Conservation (phyloP, 2,329 filamentous ascomycete genomes). For the Cyphellophora attinorum region DNA sequence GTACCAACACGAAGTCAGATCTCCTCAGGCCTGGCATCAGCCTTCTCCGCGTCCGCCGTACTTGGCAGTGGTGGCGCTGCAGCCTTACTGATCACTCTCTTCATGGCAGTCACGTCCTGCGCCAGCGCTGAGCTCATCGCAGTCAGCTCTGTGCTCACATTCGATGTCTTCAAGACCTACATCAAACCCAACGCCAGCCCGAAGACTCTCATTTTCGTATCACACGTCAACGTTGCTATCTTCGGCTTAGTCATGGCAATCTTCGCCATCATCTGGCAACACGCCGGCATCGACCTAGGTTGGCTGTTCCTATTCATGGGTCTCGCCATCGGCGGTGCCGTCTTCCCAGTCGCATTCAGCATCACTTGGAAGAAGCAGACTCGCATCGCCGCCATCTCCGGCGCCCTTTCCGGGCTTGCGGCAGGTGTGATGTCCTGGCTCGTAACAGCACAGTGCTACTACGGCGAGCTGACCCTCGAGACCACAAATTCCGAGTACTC, state of each 20-base stretch:
- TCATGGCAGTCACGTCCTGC: slow-evolving; percentile 80
- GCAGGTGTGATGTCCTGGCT: slow-evolving; percentile 71
- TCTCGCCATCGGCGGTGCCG: slow-evolving; percentile 73
- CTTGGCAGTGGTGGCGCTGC: slow-evolving; percentile 71
- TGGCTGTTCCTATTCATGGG: slow-evolving; percentile 75
- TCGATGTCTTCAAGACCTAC: slow-evolving; percentile 80
- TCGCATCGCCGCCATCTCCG: slow-evolving; percentile 60
- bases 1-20: slow-evolving; percentile 13
- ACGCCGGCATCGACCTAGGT: slow-evolving; percentile 71
- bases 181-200: slow-evolving; percentile 68
- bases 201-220: slow-evolving; percentile 66
- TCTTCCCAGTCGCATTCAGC: slow-evolving; percentile 72
- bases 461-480: slow-evolving; percentile 56
- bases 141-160: slow-evolving; percentile 76
- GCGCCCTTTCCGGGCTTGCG: slow-evolving; percentile 58
- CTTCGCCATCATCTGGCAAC: slow-evolving; percentile 64
- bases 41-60: slow-evolving; percentile 61
- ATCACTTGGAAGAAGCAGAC: slow-evolving; percentile 74
- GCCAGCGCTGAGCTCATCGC: slow-evolving; percentile 76
- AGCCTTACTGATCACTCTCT: slow-evolving; percentile 67
- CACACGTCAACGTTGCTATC: slow-evolving; percentile 59
- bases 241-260: slow-evolving; percentile 71
- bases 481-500: slow-evolving; percentile 62
- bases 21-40: slow-evolving; percentile 14
- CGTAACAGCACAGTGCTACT: slow-evolving; percentile 60